Evolutionary conservation across 139 green algal species (phyloP), one percentile per base, ranked within the genome.

Genomic region (Tetradesmus obliquus): DNA sequence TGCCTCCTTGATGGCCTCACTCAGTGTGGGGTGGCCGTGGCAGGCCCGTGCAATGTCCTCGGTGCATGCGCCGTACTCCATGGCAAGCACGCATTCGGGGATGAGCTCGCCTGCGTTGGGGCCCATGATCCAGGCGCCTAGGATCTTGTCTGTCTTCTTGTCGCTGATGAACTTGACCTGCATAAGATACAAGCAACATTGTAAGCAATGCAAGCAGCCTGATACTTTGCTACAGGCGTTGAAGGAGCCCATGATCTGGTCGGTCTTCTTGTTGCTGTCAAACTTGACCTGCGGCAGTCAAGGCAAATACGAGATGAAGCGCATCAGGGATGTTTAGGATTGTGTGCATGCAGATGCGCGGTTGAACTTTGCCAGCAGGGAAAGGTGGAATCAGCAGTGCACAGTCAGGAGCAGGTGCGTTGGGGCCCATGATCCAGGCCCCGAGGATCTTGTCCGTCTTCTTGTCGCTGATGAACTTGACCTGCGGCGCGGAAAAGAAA

Each of bases 1-100:
- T 4, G 98, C 98, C 94, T 99, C 98, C 96, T 99, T 99, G 80
- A 99, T 94, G 0, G 98, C 98, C 94, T 99, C 98, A 55, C 88
- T 96, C 57, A 99, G 92, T 0, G 98, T 99, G 10, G 98, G 98
- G 95, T 99, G 98, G 84, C 97, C 98, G 91, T 99, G 98, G 94
- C 98, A 99, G 3, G 97, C 97, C 79, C 98, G 95, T 0, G 97
- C 98, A 87, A 99, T 99, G 95, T 99, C 98, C 94, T 96, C 95
- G 51, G 91, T 71, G 66, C 55, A 91, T 4, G 93, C 95, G 58
- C 95, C 95, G 58, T 95, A 96, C 93, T 99, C 97, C 97, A 99
- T 99, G 20, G 98, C 98, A 17, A 99, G 89, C 66, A 98, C 97
- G 84, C 94, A 96, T 94, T 98, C 97, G 12, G 87, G 92, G 84